A percentile compares a stretch with the other conserved stretches of the same genome.
phyloP scores from a whole-genome alignment of 352 stramenopile genomes.

The Pythium brachiatum region DNA sequence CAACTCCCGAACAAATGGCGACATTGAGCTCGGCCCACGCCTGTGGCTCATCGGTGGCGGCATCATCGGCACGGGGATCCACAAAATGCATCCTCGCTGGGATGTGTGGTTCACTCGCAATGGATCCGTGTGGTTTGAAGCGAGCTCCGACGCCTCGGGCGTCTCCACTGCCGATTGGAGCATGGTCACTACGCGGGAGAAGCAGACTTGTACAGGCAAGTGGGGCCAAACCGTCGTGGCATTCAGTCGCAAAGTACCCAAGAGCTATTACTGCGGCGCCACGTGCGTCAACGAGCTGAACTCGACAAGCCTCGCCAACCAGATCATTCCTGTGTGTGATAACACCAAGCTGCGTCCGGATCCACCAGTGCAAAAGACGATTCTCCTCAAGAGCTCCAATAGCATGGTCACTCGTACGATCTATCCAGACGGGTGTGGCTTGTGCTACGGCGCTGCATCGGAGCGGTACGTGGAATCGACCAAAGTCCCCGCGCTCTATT shows the following conservation, averaged over 20 bases:
- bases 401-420: conserved; percentile 56
- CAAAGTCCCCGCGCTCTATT: conserved; percentile 49
- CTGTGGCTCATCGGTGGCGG: conserved; percentile 78
- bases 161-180: conserved; percentile 79
- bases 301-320: conserved; percentile 45
- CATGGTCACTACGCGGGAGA: conserved; percentile 44
- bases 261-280: conserved; percentile 55
- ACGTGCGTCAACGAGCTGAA: conserved; percentile 47
- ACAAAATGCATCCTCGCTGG: conserved; percentile 69
- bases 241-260: conserved; percentile 47
- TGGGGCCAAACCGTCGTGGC: conserved; percentile 65
- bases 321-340: conserved; percentile 65
- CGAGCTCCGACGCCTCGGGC: conserved; percentile 63
- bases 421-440: conserved; percentile 65
- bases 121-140: conserved; percentile 45
- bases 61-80: conserved; percentile 64
- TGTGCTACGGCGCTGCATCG: conserved; percentile 41
- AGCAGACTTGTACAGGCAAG: conserved; percentile 63
- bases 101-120: conserved; percentile 77
- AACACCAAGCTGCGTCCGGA: conserved; percentile 31
- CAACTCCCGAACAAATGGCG: conserved; percentile 56
- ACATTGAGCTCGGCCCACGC: conserved; percentile 56
- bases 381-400: conserved; percentile 36
- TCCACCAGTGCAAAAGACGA: conserved; percentile 32
- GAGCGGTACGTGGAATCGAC: conserved; percentile 57